Evolutionary conservation across 805 yeast species (phyloP).

Genomic region (Saccharomyces eubayanus): DNA sequence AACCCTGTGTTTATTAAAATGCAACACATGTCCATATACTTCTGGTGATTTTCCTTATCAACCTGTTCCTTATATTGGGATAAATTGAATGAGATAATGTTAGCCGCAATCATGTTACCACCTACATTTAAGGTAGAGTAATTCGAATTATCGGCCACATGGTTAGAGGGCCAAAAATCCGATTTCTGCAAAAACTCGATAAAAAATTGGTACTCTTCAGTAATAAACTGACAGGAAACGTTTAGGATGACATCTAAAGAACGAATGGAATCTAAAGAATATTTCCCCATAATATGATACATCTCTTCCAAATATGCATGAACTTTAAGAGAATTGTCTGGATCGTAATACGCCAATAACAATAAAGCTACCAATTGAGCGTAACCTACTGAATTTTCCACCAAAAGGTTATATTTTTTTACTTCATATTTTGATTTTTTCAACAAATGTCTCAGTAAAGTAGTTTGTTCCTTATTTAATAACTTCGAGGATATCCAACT

Average conservation of each 20-base stretch:
- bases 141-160: slow-evolving; percentile 28
- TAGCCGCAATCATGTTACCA: slow-evolving; percentile 49
- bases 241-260: slow-evolving; percentile 57
- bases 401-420: slow-evolving; percentile 53
- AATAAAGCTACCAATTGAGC: slow-evolving; percentile 51
- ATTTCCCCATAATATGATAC: slow-evolving; percentile 61
- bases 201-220: slow-evolving; percentile 39
- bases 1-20: slow-evolving; percentile 59
- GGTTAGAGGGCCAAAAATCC: slow-evolving; percentile 55
- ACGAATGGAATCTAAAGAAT: slow-evolving; percentile 62
- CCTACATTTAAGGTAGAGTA: slow-evolving; percentile 36
- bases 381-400: slow-evolving; percentile 75
- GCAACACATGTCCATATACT: slow-evolving; percentile 39
- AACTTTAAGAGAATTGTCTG: slow-evolving; percentile 36
- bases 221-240: slow-evolving; percentile 39
- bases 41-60: slow-evolving; percentile 15
- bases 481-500: slow-evolving; percentile 28
- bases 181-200: slow-evolving; percentile 45
- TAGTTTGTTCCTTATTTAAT: slow-evolving; percentile 16
- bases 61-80: slow-evolving; percentile 6
- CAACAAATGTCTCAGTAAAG: slow-evolving; percentile 19
- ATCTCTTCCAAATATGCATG: slow-evolving; percentile 40
- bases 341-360: slow-evolving; percentile 34
- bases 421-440: slow-evolving; percentile 34
- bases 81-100: slow-evolving; percentile 41